Evolutionary conservation across 768 basidiomycete species (phyloP), one percentile per base, ranked within the genome.

Genomic region (Leccinum longicurvipes): DNA sequence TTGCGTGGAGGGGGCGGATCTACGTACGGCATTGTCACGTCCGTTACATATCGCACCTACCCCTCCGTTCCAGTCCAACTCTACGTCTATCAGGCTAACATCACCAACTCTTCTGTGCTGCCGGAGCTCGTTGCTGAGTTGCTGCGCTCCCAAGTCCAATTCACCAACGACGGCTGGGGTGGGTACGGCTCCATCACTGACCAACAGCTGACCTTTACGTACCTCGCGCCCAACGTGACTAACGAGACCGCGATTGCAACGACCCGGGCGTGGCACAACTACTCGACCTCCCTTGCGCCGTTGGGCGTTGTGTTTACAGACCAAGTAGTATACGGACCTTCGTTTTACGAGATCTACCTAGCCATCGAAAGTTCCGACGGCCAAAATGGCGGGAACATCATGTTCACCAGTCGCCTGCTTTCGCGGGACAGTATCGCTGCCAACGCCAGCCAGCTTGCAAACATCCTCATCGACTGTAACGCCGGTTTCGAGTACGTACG

Each of bases 1-100:
- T 61, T 84, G 47, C 73, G 81, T 31, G 81, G 81, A 1, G 79
- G 78, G 1, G 82, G 82, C 1, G 80, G 80, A 5, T 74, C 77
- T 12, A 82, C 77, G 0, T 82, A 70, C 46, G 81, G 78, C 7
- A 70, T 82, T 19, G 67, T 82, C 48, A 80, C 80, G 8, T 49
- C 9, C 21, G 21, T 49, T 11, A 49, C 31, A 1, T 81, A 82
- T 57, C 64, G 64, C 44, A 80, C 79, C 0, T 73, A 79, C 49
- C 73, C 77, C 2, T 31, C 62, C 7, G 58, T 73, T 8, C 76
- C 79, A 6, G 51, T 75, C 47, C 67, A 67, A 19, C 51, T 64
- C 17, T 68, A 67, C 24, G 39, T 55, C 31, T 66, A 76, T 46
- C 47, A 56, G 1, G 71, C 66, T 8, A 75, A 73, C 55, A 67